phyloP scores from a whole-genome alignment of 2,329 filamentous ascomycete species.

The Shiraia sp. region DNA sequence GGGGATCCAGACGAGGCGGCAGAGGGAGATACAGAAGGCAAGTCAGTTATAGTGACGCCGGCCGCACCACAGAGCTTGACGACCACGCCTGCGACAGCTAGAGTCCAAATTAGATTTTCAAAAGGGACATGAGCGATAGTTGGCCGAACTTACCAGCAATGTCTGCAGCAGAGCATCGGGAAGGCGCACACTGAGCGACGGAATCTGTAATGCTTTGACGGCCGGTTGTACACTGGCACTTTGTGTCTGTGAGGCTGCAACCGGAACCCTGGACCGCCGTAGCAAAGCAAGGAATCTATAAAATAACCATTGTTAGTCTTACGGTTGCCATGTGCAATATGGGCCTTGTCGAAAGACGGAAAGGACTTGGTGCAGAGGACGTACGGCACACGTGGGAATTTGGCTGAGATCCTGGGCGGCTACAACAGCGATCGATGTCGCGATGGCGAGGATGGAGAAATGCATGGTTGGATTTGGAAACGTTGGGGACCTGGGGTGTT shows the following conservation, averaged over 20 bases:
- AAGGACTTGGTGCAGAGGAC: slow-evolving; percentile 8
- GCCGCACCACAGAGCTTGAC: slow-evolving; percentile 31
- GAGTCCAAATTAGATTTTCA: neutral
- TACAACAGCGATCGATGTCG: slow-evolving; percentile 31
- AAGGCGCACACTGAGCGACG: slow-evolving; percentile 48
- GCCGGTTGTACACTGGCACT: slow-evolving; percentile 57
- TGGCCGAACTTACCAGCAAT: slow-evolving; percentile 41
- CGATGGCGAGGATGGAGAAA: slow-evolving; percentile 33
- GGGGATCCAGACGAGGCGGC: slow-evolving; percentile 3
- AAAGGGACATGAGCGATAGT: neutral
- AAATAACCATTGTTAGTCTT: neutral
- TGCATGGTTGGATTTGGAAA: slow-evolving; percentile 30
- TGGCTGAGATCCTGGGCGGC: slow-evolving; percentile 30
- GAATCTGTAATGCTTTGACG: slow-evolving; percentile 38
- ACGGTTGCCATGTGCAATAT: neutral
- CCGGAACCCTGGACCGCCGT: slow-evolving; percentile 52
- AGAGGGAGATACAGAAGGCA: slow-evolving; percentile 20
- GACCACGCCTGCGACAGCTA: slow-evolving; percentile 29
- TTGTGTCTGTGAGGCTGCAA: slow-evolving; percentile 53
- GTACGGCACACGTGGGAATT: slow-evolving; percentile 42
- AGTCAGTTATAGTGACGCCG: slow-evolving; percentile 27
- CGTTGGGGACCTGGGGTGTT: neutral
- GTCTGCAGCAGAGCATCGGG: slow-evolving; percentile 43
- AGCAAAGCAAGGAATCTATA: slow-evolving; percentile 53
- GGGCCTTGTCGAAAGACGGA: neutral